Evolutionary conservation across 768 basidiomycete genomes (phyloP).

Genomic region (Cystofilobasidium capitatum): DNA sequence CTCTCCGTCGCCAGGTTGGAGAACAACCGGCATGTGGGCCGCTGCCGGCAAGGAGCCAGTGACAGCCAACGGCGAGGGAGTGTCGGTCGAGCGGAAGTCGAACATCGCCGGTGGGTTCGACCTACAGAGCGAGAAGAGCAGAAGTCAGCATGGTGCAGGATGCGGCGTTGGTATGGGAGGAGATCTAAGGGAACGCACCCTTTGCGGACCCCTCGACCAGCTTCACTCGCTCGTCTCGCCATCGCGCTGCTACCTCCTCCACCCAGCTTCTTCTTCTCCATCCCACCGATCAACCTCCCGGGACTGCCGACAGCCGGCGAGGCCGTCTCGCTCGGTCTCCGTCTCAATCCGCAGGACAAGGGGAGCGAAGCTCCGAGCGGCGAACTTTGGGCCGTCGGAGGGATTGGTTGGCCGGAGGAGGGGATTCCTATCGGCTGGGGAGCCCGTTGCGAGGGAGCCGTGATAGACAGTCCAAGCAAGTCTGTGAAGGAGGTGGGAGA

Average conservation of each 20-base stretch:
- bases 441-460: too few relatives aligned
- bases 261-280: conserved; percentile 22
- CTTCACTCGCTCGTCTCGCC: conserved; percentile 13
- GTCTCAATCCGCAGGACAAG: too few relatives aligned
- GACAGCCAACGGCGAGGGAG: neutral
- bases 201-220: neutral
- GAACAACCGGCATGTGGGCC: conserved; percentile 7
- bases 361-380: too few relatives aligned
- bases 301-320: neutral
- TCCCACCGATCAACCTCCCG: neutral
- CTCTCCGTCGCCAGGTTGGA: conserved; percentile 20
- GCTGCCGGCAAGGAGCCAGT: neutral
- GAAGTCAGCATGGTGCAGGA: neutral
- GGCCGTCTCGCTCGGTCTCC: too few relatives aligned
- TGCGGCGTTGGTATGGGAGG: neutral
- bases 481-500: too few relatives aligned
- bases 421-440: too few relatives aligned
- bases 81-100: conserved; percentile 1
- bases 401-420: too few relatives aligned
- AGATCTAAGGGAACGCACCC: neutral
- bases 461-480: too few relatives aligned
- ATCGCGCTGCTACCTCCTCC: conserved; percentile 2
- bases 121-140: neutral
- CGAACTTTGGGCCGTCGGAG: too few relatives aligned
- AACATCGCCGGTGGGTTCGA: conserved; percentile 16